Percentiles rank a stretch among this genome's conserved stretches.
These are phyloP conservation scores for Hsuehochloa calcarea DNA, from an alignment of 176 grass and related monocot genomes.

Conservation along the genomic window DNA sequence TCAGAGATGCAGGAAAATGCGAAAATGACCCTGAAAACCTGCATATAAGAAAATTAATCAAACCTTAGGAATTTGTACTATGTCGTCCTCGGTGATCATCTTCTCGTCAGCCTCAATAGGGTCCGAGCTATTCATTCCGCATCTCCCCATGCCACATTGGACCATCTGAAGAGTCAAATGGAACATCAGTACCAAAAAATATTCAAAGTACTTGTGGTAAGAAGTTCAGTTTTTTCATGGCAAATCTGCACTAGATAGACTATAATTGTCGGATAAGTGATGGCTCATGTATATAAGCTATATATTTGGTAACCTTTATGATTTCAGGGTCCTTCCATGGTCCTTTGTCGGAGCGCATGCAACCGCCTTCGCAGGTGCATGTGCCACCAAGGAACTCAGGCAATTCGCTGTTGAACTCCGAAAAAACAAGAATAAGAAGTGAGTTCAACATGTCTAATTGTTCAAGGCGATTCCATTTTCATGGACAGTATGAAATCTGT, in stretches of 20 bases:
- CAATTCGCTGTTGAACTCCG: conserved; percentile 50
- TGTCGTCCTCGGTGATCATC: conserved; percentile 72
- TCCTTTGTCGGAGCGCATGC: conserved; percentile 91
- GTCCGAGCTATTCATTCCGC: conserved; percentile 50
- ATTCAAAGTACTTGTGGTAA: not conserved
- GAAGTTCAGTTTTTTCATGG: not conserved
- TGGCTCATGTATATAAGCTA: not conserved
- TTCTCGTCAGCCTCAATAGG: conserved; percentile 63
- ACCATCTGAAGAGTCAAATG: conserved; percentile 65
- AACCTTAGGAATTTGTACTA: conserved; percentile 53
- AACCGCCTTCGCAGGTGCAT: conserved; percentile 89
- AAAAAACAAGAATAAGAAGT: not conserved
- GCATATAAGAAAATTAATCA: not conserved
- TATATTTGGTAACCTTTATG: conserved; percentile 45
- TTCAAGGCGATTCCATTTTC: not conserved
- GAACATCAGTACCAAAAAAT: not conserved
- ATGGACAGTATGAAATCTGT: not conserved
- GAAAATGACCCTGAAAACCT: not conserved
- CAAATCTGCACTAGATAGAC: not conserved
- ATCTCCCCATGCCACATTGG: conserved; percentile 70
- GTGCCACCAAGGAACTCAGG: conserved; percentile 92
- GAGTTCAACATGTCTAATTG: not conserved
- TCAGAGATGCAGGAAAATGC: not conserved
- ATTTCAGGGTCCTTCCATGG: conserved; percentile 98
- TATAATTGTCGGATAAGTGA: not conserved